phyloP scores from a whole-genome alignment of 1,139 yeast species.

The Lodderomyces beijingensis region DNA sequence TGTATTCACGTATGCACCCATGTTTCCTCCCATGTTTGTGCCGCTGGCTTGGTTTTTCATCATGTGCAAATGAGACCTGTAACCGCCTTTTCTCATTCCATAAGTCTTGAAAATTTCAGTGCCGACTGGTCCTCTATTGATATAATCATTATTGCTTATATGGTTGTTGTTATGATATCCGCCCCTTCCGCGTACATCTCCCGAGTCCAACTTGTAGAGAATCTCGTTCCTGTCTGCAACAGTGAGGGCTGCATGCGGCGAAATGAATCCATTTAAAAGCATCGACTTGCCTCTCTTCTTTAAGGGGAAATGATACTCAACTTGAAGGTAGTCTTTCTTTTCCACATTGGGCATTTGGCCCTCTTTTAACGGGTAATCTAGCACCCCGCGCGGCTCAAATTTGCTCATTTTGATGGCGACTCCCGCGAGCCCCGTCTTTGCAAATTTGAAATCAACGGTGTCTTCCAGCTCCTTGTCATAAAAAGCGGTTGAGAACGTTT shows the following conservation, averaged over 20 bases:
- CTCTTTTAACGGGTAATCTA: conserved; percentile 58
- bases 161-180: conserved; percentile 16
- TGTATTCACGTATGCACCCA: too few relatives aligned
- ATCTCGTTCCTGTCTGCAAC: conserved; percentile 69
- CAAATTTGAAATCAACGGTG: conserved; percentile 39
- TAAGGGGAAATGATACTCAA: conserved; percentile 55
- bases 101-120: conserved; percentile 29
- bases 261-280: conserved; percentile 74
- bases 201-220: conserved; percentile 22
- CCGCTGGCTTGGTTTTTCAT: conserved; percentile 11
- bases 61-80: conserved; percentile 27
- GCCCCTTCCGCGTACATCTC: conserved; percentile 19
- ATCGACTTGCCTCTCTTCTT: conserved; percentile 66
- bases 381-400: conserved; percentile 44
- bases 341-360: conserved; percentile 57
- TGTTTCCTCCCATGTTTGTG: background rate
- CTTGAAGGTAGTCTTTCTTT: conserved; percentile 50
- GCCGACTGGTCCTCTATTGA: conserved; percentile 42
- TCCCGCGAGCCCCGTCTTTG: conserved; percentile 66
- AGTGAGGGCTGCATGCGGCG: conserved; percentile 57
- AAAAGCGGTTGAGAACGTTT: conserved; percentile 27
- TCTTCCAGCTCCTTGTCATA: conserved; percentile 28
- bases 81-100: conserved; percentile 40
- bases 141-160: conserved; percentile 34
- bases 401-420: conserved; percentile 39